Evolutionary conservation across 73 alveolate genomes (phyloP).

Genomic region (Blepharisma japonicum): DNA sequence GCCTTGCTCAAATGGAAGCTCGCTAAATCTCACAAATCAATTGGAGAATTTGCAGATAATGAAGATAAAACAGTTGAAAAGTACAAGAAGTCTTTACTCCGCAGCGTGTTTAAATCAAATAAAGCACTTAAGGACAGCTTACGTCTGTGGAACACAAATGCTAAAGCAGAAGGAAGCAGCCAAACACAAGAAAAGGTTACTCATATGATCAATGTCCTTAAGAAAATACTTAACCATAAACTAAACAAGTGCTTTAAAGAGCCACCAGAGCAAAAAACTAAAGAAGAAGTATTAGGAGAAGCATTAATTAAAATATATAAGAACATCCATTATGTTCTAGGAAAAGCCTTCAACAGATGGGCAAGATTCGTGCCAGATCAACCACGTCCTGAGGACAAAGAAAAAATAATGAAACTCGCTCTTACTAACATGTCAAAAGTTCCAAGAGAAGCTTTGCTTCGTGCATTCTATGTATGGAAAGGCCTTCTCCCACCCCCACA

Average conservation of each 20-base stretch:
- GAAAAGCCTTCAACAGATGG: conserved; percentile 2
- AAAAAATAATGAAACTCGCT: too few species aligned
- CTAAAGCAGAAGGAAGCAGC: neutral
- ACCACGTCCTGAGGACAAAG: neutral
- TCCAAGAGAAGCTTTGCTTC: neutral
- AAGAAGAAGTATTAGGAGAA: neutral
- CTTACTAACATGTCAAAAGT: neutral
- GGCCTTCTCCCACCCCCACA: neutral
- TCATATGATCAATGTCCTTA: neutral
- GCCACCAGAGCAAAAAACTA: conserved; percentile 12
- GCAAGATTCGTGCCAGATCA: neutral
- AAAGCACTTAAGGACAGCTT: neutral
- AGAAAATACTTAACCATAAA: neutral
- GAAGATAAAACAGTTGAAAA: conserved; percentile 17
- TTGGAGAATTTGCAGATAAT: neutral
- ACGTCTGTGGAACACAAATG: neutral
- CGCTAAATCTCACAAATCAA: neutral
- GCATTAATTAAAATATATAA: conserved; percentile 7
- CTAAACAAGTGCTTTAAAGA: neutral
- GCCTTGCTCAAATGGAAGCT: conserved; percentile 26
- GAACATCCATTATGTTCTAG: neutral
- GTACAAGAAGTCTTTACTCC: neutral
- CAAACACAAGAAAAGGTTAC: neutral
- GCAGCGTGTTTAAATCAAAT: conserved; percentile 20
- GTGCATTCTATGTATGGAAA: neutral